Conservation (phyloP, 2,329 filamentous ascomycete species). For the Cladosporium cucumerinum region DNA sequence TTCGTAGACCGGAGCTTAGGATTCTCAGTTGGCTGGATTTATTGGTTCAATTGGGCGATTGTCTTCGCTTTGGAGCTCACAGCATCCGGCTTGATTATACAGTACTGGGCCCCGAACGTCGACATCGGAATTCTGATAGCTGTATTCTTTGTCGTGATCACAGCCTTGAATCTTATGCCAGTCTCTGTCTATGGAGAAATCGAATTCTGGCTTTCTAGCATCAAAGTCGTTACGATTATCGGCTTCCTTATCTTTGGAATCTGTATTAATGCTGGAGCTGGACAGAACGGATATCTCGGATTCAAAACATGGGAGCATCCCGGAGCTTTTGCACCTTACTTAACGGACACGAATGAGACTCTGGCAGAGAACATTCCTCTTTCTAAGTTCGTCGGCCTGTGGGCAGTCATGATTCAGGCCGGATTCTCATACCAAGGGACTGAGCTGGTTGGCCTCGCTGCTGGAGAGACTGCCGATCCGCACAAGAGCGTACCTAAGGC, state of each 20-base stretch:
- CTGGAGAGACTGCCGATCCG: constrained; percentile 53
- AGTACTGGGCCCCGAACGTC: constrained; percentile 40
- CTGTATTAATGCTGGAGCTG: constrained; percentile 40
- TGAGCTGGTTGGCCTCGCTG: constrained; percentile 52
- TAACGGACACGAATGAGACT: constrained; percentile 5
- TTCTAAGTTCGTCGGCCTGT: constrained; percentile 47
- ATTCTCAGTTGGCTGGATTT: constrained; percentile 49
- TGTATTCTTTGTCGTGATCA: constrained; percentile 35
- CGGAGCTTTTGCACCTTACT: constrained; percentile 38
- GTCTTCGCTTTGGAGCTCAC: constrained; percentile 39
- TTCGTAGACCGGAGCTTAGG: constrained; percentile 45
- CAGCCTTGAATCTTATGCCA: constrained; percentile 48
- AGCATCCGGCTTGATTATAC: constrained; percentile 38
- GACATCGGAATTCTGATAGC: constrained; percentile 40
- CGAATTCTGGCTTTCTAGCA: constrained; percentile 53
- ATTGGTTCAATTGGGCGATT: constrained; percentile 44
- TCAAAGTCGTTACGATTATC: constrained; percentile 52
- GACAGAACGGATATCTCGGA: constrained; percentile 57
- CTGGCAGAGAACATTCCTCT: constrained; percentile 23
- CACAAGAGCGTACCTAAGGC: constrained; percentile 42
- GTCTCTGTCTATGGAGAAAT: constrained; percentile 53
- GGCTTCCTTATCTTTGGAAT: constrained; percentile 44
- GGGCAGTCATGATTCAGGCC: constrained; percentile 55
- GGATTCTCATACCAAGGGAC: constrained; percentile 58
- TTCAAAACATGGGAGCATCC: constrained; percentile 48